Percentiles rank a stretch among this genome's conserved stretches.
These are phyloP conservation scores for Citropsis articulata DNA, from an alignment of 345 rosid species.

Conservation along the genomic window DNA sequence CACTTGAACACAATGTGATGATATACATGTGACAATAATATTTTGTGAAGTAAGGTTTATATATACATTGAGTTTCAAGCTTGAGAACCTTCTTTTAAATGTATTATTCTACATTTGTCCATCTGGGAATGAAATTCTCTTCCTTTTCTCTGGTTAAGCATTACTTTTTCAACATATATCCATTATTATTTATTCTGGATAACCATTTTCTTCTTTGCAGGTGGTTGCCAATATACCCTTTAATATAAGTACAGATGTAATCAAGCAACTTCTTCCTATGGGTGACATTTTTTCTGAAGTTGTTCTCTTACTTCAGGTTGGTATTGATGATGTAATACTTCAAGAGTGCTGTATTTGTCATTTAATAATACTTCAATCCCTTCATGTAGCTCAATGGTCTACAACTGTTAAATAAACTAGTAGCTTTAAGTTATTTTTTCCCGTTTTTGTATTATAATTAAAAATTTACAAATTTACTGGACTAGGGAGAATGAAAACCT, in stretches of 20 bases:
- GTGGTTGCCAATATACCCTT: slow-evolving; percentile 89
- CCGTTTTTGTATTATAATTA: neutral
- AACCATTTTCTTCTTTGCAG: slow-evolving; percentile 31
- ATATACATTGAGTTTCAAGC: neutral
- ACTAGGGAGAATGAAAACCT: neutral
- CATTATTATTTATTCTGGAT: neutral
- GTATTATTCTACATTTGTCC: neutral
- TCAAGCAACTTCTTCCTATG: slow-evolving; percentile 87
- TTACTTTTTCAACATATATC: too few species aligned
- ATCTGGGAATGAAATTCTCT: neutral
- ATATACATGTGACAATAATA: neutral
- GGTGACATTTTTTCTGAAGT: slow-evolving; percentile 89
- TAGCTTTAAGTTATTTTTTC: neutral
- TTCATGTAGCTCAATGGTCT: neutral
- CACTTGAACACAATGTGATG: neutral
- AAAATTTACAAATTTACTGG: neutral
- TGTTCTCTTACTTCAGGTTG: slow-evolving; percentile 84
- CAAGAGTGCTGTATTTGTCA: neutral
- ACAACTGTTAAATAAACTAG: neutral
- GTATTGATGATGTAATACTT: neutral
- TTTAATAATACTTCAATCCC: too few species aligned
- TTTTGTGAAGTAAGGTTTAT: neutral
- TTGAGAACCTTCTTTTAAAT: neutral
- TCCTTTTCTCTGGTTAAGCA: neutral
- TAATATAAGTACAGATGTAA: slow-evolving; percentile 81